Evolutionary conservation across 176 grass and related monocot genomes (phyloP).

Genomic region (Aegilops longissima): DNA sequence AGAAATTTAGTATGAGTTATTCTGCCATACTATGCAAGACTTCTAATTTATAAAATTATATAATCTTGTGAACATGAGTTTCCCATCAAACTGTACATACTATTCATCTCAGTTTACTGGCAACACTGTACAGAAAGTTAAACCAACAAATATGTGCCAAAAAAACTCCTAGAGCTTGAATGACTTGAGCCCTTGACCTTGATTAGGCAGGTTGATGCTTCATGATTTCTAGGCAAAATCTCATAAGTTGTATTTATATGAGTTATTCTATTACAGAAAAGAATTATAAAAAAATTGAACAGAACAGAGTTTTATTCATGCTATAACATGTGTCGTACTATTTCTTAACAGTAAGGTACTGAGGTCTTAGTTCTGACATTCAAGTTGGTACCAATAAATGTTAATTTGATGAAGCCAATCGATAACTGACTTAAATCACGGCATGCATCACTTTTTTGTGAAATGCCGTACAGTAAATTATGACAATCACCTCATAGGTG

Average conservation of each 20-base stretch:
- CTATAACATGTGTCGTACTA: neutral
- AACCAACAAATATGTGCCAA: neutral
- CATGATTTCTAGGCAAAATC: neutral
- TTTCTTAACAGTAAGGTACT: neutral
- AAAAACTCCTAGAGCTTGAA: neutral
- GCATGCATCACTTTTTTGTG: slow-evolving; percentile 14
- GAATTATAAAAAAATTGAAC: neutral
- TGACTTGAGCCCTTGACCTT: neutral
- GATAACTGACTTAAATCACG: neutral
- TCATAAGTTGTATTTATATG: neutral
- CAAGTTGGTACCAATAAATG: slow-evolving; percentile 2
- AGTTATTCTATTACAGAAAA: neutral
- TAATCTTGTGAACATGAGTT: neutral
- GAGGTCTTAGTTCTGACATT: slow-evolving; percentile 4
- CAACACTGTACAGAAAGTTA: slow-evolving; percentile 4
- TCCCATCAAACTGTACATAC: neutral
- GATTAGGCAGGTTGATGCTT: neutral
- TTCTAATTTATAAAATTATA: neutral
- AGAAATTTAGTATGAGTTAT: neutral
- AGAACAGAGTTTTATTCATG: neutral
- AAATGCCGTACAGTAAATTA: neutral
- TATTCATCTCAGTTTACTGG: slow-evolving; percentile 7
- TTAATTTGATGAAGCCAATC: neutral
- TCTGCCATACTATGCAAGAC: neutral
- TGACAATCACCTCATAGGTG: slow-evolving; percentile 70